These are phyloP conservation scores for Malassezia arunalokei DNA, from an alignment of 1,284 basidiomycete genomes.

Conservation along the genomic window DNA sequence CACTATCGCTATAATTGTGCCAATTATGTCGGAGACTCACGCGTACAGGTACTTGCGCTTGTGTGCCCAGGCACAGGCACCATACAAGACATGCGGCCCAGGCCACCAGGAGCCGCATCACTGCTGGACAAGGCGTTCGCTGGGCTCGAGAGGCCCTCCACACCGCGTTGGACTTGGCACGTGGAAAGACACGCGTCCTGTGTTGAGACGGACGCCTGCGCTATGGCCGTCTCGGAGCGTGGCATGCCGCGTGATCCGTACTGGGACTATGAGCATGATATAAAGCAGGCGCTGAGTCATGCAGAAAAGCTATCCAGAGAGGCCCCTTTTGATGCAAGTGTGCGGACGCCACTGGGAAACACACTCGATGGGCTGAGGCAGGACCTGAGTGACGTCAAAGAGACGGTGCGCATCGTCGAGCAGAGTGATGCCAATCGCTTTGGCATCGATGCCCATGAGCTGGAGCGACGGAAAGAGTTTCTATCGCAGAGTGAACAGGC, in stretches of 20 bases:
- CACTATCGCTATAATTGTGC: not conserved
- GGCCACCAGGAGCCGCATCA: not conserved
- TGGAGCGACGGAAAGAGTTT: slow-evolving; percentile 24
- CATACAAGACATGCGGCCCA: not conserved
- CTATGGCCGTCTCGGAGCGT: too few relatives aligned
- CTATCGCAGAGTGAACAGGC: slow-evolving; percentile 19
- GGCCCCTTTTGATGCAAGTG: slow-evolving; percentile 8
- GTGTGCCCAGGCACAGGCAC: not conserved
- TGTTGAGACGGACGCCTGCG: not conserved
- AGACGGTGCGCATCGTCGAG: slow-evolving; percentile 35
- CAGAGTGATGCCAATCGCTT: slow-evolving; percentile 36
- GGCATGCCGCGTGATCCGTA: slow-evolving; percentile 41
- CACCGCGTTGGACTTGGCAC: not conserved
- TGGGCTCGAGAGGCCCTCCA: not conserved
- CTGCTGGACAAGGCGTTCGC: not conserved
- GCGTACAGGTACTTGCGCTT: not conserved
- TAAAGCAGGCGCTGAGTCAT: slow-evolving; percentile 21
- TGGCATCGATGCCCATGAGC: slow-evolving; percentile 26
- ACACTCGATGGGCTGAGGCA: slow-evolving; percentile 29
- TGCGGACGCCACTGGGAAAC: slow-evolving; percentile 21
- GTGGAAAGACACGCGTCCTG: not conserved
- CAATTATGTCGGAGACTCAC: slow-evolving; percentile 11
- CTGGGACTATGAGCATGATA: slow-evolving; percentile 37
- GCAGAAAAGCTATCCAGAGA: not conserved
- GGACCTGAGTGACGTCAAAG: slow-evolving; percentile 37